Conservation (phyloP, 441 rosid species). For the Corymbia calophylla region DNA sequence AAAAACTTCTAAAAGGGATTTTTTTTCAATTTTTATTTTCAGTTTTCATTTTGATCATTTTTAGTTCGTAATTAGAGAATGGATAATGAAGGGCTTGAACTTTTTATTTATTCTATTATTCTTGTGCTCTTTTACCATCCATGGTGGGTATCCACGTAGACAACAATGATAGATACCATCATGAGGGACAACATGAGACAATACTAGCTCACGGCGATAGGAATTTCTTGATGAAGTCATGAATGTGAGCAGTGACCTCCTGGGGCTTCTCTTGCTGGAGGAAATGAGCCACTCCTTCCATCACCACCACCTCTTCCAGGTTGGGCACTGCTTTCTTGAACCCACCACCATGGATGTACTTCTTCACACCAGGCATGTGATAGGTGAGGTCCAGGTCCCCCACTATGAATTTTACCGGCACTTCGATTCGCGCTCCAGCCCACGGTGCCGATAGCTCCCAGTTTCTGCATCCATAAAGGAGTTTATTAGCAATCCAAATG, state of each 20-base stretch:
- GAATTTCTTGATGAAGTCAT: background rate
- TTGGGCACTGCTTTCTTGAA: background rate
- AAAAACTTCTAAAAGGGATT: background rate
- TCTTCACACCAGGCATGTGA: background rate
- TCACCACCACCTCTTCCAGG: background rate
- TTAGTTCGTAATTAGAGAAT: background rate
- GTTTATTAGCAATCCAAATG: background rate
- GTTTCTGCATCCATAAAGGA: background rate
- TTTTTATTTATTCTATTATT: background rate
- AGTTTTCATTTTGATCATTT: background rate
- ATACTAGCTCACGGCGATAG: background rate
- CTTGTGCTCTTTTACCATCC: background rate
- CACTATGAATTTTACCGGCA: background rate
- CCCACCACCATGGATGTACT: background rate
- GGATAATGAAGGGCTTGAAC: background rate
- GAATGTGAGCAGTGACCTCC: background rate
- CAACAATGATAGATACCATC: background rate
- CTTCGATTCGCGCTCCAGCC: background rate
- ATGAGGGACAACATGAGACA: background rate
- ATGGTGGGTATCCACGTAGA: background rate
- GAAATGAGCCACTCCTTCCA: background rate
- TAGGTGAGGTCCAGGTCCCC: background rate
- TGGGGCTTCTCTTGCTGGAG: background rate
- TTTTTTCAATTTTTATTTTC: background rate
- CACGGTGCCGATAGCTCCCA: background rate